These are phyloP conservation scores for Hygrophorus pudorinus DNA, from an alignment of 768 basidiomycete species.

Conservation along the genomic window DNA sequence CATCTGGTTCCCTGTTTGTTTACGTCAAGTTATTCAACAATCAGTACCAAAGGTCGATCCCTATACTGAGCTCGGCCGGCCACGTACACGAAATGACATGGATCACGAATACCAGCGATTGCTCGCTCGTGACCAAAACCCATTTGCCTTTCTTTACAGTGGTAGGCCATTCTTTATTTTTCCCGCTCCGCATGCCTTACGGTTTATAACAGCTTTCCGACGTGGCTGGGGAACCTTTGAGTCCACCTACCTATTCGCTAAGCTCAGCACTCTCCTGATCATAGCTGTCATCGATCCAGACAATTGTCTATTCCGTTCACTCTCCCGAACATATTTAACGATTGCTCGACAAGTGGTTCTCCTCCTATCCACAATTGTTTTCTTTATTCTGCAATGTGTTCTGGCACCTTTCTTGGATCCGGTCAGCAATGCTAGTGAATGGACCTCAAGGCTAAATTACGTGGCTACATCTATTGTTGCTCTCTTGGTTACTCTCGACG, in stretches of 20 bases:
- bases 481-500: slow-evolving; percentile 47
- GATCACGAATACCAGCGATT: slow-evolving; percentile 64
- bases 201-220: slow-evolving; percentile 43
- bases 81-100: slow-evolving; percentile 43
- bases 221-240: slow-evolving; percentile 60
- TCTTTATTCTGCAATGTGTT: slow-evolving; percentile 53
- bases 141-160: slow-evolving; percentile 61
- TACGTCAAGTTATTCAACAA: slow-evolving; percentile 43
- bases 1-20: slow-evolving; percentile 58
- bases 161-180: slow-evolving; percentile 27
- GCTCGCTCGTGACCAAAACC: slow-evolving; percentile 51
- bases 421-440: slow-evolving; percentile 67
- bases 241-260: slow-evolving; percentile 57
- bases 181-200: not conserved
- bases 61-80: slow-evolving; percentile 64
- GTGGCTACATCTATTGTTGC: slow-evolving; percentile 55
- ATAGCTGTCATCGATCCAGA: slow-evolving; percentile 58
- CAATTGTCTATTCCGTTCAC: slow-evolving; percentile 62
- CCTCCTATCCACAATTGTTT: slow-evolving; percentile 42
- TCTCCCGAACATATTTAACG: slow-evolving; percentile 37
- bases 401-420: slow-evolving; percentile 59
- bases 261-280: slow-evolving; percentile 55
- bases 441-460: slow-evolving; percentile 63
- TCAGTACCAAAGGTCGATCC: slow-evolving; percentile 57
- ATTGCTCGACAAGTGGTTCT: slow-evolving; percentile 55